phyloP scores from a whole-genome alignment of 2,329 filamentous ascomycete genomes.

The Cyphellophora europaea region DNA sequence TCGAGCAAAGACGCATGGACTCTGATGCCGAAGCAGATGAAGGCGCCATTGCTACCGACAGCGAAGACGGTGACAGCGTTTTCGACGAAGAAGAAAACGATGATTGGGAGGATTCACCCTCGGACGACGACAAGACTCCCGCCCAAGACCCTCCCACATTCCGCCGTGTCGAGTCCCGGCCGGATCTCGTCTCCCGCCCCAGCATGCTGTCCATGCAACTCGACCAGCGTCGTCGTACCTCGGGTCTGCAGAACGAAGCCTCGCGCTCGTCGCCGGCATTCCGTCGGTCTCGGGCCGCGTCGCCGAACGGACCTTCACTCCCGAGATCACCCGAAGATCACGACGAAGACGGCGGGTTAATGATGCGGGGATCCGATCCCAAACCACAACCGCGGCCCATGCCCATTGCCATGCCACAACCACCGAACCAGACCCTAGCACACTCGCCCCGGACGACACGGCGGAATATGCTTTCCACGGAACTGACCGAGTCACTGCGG shows the following conservation, averaged over 20 bases:
- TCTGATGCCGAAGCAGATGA: conserved; percentile 46
- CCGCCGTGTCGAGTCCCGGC: conserved; percentile 80
- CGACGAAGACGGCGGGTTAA: conserved; percentile 32
- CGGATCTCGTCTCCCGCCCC: conserved; percentile 72
- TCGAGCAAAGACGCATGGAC: conserved; percentile 57
- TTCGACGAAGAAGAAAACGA: conserved; percentile 55
- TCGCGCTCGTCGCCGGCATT: conserved; percentile 34
- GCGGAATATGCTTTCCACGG: conserved; percentile 89
- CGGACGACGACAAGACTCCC: conserved; percentile 71
- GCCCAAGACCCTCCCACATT: conserved; percentile 68
- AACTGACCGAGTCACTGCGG: conserved; percentile 85
- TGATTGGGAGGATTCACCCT: conserved; percentile 56
- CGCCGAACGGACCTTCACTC: conserved; percentile 58
- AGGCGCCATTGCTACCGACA: conserved; percentile 50
- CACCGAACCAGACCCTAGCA: conserved; percentile 43
- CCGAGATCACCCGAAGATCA: conserved; percentile 46
- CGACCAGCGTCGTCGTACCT: conserved; percentile 65
- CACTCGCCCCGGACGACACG: conserved; percentile 86
- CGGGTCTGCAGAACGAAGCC: conserved; percentile 56
- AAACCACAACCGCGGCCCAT: conserved; percentile 4
- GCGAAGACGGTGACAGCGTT: conserved; percentile 53
- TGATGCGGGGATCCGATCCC: conserved; percentile 13
- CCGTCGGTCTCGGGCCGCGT: conserved; percentile 51
- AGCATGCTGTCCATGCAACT: conserved; percentile 88
- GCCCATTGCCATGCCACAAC: conserved; percentile 14